phyloP scores from a whole-genome alignment of 257 asterid species.

The Rauvolfia tetraphylla region DNA sequence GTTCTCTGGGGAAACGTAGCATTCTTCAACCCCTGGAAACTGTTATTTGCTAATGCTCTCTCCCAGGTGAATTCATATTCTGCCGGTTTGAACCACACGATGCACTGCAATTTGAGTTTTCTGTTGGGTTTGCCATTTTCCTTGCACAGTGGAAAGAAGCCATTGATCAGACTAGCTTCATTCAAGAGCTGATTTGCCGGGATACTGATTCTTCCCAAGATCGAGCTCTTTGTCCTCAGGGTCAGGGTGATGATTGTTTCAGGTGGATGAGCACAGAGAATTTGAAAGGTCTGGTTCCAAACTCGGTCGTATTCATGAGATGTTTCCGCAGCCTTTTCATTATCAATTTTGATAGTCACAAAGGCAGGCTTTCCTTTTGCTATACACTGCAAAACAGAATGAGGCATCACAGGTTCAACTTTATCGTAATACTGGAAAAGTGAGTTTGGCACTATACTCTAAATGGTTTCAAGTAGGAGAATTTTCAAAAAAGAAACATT shows the following conservation, averaged over 20 bases:
- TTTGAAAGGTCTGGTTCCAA: conserved; percentile 82
- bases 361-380: conserved; percentile 50
- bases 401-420: too few relatives aligned
- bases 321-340: conserved; percentile 65
- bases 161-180: conserved; percentile 55
- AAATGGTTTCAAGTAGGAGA: too few relatives aligned
- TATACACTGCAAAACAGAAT: conserved; percentile 48
- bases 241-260: conserved; percentile 58
- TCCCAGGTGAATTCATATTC: conserved; percentile 57
- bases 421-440: neutral
- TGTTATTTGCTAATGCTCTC: conserved; percentile 42
- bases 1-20: conserved; percentile 64
- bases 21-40: conserved; percentile 58
- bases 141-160: conserved; percentile 55
- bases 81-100: conserved; percentile 80
- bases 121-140: conserved; percentile 47
- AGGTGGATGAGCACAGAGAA: conserved; percentile 75
- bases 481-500: neutral
- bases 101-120: conserved; percentile 52
- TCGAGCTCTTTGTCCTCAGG: conserved; percentile 47
- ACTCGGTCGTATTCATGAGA: conserved; percentile 45
- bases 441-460: neutral
- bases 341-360: conserved; percentile 66
- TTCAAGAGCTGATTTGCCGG: conserved; percentile 45
- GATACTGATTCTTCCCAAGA: conserved; percentile 52